Conservation (phyloP, 306 rosid genomes). For the Arachis hypogaea region DNA sequence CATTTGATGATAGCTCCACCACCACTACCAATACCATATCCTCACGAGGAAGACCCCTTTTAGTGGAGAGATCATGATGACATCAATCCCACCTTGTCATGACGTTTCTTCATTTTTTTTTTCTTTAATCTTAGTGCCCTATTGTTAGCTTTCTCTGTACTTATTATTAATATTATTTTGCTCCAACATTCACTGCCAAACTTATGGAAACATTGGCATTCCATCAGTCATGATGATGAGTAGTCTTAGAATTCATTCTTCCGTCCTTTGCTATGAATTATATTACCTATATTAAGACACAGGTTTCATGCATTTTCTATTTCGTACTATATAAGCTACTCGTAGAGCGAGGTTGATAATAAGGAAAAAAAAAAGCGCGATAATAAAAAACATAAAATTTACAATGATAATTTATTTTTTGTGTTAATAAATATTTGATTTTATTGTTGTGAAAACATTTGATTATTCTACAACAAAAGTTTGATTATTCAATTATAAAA, state of each 20-base stretch:
- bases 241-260: constrained; percentile 48
- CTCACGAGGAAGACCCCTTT: constrained; percentile 50
- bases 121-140: constrained; percentile 17
- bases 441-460: too few species aligned
- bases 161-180: not conserved
- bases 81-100: constrained; percentile 86
- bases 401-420: too few species aligned
- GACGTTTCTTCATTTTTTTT: constrained; percentile 51
- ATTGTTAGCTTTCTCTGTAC: constrained; percentile 13
- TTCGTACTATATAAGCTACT: not conserved
- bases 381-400: not conserved
- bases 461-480: too few species aligned
- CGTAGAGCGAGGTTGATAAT: not conserved
- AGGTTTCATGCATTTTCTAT: constrained; percentile 11
- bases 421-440: too few species aligned
- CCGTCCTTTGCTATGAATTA: constrained; percentile 29
- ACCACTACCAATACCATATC: constrained; percentile 52
- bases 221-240: constrained; percentile 29
- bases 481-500: too few species aligned
- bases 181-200: constrained; percentile 36
- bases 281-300: too few species aligned
- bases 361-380: not conserved
- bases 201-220: constrained; percentile 25
- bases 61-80: constrained; percentile 60
- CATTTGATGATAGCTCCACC: constrained; percentile 75